These are phyloP conservation scores for Nidula niveotomentosa DNA, from an alignment of 1,284 basidiomycete species.

Conservation along the genomic window DNA sequence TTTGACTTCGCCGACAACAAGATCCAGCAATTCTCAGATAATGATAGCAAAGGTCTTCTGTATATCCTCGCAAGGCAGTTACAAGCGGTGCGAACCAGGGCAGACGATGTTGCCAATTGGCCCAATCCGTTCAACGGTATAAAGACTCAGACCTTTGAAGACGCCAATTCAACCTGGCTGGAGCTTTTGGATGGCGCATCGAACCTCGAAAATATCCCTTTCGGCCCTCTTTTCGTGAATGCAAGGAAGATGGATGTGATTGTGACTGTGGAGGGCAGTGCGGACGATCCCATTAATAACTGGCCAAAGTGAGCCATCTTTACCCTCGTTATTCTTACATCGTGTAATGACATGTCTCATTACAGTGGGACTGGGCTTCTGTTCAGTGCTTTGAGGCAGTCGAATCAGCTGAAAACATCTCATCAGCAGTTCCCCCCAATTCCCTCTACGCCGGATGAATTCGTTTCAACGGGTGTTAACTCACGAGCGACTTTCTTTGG, in stretches of 20 bases:
- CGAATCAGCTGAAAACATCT: conserved; percentile 43
- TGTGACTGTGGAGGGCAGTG: conserved; percentile 66
- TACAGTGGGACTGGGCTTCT: conserved; percentile 50
- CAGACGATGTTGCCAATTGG: conserved; percentile 67
- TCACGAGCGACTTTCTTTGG: conserved; percentile 78
- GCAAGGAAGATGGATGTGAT: conserved; percentile 65
- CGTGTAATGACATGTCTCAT: neutral
- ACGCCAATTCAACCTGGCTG: conserved; percentile 48
- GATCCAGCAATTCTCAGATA: conserved; percentile 35
- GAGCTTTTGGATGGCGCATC: conserved; percentile 62
- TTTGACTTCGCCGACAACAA: conserved; percentile 43
- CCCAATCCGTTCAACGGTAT: conserved; percentile 61
- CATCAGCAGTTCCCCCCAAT: conserved; percentile 67
- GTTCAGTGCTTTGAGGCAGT: conserved; percentile 38
- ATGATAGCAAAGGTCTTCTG: conserved; percentile 37
- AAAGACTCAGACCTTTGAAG: conserved; percentile 41
- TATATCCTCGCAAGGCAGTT: conserved; percentile 49
- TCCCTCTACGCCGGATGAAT: conserved; percentile 50
- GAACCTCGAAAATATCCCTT: conserved; percentile 64
- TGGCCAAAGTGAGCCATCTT: conserved; percentile 65
- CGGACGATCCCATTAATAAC: conserved; percentile 49
- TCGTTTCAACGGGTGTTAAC: conserved; percentile 65
- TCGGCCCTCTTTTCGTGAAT: conserved; percentile 63
- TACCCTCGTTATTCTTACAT: neutral
- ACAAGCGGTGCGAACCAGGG: conserved; percentile 45